These are phyloP conservation scores for Hyaloscypha variabilis DNA, from an alignment of 495 filamentous ascomycete species.

Conservation along the genomic window DNA sequence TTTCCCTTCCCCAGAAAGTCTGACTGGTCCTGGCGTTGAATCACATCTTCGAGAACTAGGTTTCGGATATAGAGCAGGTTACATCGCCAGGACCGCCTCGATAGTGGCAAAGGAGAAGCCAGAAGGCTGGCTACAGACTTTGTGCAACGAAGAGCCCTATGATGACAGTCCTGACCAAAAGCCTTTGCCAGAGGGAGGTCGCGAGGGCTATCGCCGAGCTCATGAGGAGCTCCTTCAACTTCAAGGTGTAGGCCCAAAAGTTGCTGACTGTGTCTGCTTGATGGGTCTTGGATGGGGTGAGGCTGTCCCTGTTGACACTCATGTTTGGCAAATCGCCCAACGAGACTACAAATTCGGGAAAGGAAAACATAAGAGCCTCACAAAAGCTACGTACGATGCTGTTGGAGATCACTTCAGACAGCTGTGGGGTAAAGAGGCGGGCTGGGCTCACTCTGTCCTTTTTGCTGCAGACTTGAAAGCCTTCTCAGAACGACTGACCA, in stretches of 20 bases:
- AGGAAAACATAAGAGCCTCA: constrained; percentile 81
- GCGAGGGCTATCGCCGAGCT: constrained; percentile 66
- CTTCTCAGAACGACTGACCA: constrained; percentile 69
- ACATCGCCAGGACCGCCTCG: constrained; percentile 81
- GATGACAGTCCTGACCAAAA: constrained; percentile 43
- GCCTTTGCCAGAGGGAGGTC: constrained; percentile 59
- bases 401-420: constrained; percentile 87
- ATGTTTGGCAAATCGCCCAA: constrained; percentile 98
- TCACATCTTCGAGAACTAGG: constrained; percentile 76
- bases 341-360: constrained; percentile 93
- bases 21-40: constrained; percentile 73
- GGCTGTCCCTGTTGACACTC: constrained; percentile 93
- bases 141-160: constrained; percentile 72
- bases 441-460: constrained; percentile 96
- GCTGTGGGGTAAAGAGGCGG: constrained; percentile 92
- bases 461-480: constrained; percentile 92
- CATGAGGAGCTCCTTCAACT: constrained; percentile 79
- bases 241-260: constrained; percentile 92
- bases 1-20: constrained; percentile 74
- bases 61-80: constrained; percentile 94
- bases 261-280: constrained; percentile 93
- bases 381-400: constrained; percentile 84
- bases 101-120: constrained; percentile 69
- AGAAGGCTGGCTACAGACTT: constrained; percentile 70
- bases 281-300: constrained; percentile 99